Evolutionary conservation across 2,329 filamentous ascomycete species (phyloP), one percentile per base, ranked within the genome.

Genomic region (Thielaviopsis euricoi): DNA sequence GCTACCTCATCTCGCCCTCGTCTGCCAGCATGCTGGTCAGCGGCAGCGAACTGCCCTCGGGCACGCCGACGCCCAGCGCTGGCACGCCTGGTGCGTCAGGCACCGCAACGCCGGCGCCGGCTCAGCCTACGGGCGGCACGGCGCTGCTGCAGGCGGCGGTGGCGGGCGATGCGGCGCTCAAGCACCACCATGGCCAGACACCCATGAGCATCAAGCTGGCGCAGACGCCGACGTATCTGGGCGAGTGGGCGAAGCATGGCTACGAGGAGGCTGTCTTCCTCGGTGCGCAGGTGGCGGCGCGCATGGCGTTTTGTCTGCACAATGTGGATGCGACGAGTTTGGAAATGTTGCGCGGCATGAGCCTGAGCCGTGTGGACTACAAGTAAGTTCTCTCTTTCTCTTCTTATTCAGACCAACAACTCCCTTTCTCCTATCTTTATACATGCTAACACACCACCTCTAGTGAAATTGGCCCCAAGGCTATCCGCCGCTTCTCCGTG

Each of bases 21-120:
- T 91, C 89, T 1, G 89, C 89, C 55, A 96, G 90, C 49, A 97
- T 97, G 66, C 97, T 97, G 76, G 95, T 90, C 40, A 95, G 89
- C 22, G 49, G 48, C 26, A 49, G 53, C 40, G 93, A 98, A 70
- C 82, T 97, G 43, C 93, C 93, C 7, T 96, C 89, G 9, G 91
- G 93, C 71, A 81, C 96, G 67, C 89, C 87, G 29, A 97, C 93
- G 0, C 93, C 93, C 1, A 97, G 91, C 0, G 91, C 91, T 37
- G 93, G 95, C 70, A 97, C 91, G 1, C 94, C 93, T 0, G 88
- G 87, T 1, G 78, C 74, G 64, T 79, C 73, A 62, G 79, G 74
- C 68, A 75, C 69, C 66, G 83, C 66, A 61, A 76, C 70, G 55
- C 74, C 77, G 58, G 76, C 77, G 68, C 78, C 82, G n/a, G n/a